phyloP scores from a whole-genome alignment of 1,284 basidiomycete genomes.

The Ceratobasidium theobromae region DNA sequence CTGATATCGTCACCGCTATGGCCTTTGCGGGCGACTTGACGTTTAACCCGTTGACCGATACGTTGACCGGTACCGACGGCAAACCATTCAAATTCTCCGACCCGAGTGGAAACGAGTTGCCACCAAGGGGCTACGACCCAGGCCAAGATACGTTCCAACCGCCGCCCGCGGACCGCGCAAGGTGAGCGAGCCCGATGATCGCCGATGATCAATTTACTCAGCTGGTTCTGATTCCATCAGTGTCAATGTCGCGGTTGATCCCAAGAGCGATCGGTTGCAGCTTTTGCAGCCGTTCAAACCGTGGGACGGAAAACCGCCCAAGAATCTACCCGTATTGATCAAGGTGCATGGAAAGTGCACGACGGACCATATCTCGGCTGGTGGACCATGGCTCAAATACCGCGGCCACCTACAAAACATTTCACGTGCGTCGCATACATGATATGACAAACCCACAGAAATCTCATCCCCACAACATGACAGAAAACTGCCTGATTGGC shows the following conservation, averaged over 20 bases:
- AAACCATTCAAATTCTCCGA: constrained; percentile 97
- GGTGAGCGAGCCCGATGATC: constrained; percentile 1
- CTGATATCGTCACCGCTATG: constrained; percentile 97
- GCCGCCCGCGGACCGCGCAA: constrained; percentile 81
- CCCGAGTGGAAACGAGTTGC: constrained; percentile 89
- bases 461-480: background rate
- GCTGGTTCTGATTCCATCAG: constrained; percentile 38
- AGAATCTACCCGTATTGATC: constrained; percentile 90
- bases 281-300: constrained; percentile 87
- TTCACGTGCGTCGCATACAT: constrained; percentile 67
- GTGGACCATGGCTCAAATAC: constrained; percentile 99
- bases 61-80: constrained; percentile 86
- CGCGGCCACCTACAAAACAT: constrained; percentile 99
- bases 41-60: constrained; percentile 97
- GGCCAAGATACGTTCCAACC: constrained; percentile 97
- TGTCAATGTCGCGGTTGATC: constrained; percentile 86
- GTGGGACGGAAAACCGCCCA: constrained; percentile 92
- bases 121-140: constrained; percentile 92
- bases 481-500: constrained; percentile 95
- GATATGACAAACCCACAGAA: background rate
- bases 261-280: constrained; percentile 93
- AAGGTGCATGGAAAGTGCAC: constrained; percentile 99
- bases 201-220: background rate
- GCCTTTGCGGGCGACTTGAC: constrained; percentile 91
- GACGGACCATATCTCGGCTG: constrained; percentile 89